These are phyloP conservation scores for Chalara sp. DNA, from an alignment of 2,329 filamentous ascomycete genomes.

Conservation along the genomic window DNA sequence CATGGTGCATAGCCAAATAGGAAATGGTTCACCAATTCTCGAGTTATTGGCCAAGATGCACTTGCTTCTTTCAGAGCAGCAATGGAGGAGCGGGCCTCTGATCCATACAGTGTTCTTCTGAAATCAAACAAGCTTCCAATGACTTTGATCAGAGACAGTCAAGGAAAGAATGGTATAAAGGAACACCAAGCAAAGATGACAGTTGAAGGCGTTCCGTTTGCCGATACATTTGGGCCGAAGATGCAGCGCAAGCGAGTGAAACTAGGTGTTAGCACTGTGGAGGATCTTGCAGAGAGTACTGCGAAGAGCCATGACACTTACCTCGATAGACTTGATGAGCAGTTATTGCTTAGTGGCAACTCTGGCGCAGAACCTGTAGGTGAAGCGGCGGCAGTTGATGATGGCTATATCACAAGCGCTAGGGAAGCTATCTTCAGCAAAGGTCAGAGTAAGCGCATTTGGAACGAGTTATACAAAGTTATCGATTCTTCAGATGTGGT, in stretches of 20 bases:
- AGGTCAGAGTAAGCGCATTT: slow-evolving; percentile 90
- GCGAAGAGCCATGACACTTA: slow-evolving; percentile 77
- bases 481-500: slow-evolving; percentile 95
- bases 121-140: slow-evolving; percentile 97
- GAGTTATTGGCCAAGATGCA: slow-evolving; percentile 82
- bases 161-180: slow-evolving; percentile 76
- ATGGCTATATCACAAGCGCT: slow-evolving; percentile 51
- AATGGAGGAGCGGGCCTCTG: slow-evolving; percentile 80
- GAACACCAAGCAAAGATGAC: slow-evolving; percentile 92
- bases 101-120: slow-evolving; percentile 90
- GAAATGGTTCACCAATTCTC: slow-evolving; percentile 96
- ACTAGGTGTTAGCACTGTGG: slow-evolving; percentile 72
- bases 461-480: slow-evolving; percentile 94
- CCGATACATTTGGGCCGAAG: slow-evolving; percentile 88
- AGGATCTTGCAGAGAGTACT: slow-evolving; percentile 74
- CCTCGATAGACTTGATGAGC: slow-evolving; percentile 72
- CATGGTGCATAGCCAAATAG: slow-evolving; percentile 58
- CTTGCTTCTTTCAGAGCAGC: slow-evolving; percentile 82
- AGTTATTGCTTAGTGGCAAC: slow-evolving; percentile 66
- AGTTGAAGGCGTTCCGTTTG: slow-evolving; percentile 79
- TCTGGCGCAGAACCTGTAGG: slow-evolving; percentile 45
- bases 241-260: slow-evolving; percentile 89
- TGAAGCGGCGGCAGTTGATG: slow-evolving; percentile 33
- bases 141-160: slow-evolving; percentile 79
- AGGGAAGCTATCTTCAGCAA: slow-evolving; percentile 87